Evolutionary conservation across 495 filamentous ascomycete species (phyloP).

Genomic region (Tirmania nivea): DNA sequence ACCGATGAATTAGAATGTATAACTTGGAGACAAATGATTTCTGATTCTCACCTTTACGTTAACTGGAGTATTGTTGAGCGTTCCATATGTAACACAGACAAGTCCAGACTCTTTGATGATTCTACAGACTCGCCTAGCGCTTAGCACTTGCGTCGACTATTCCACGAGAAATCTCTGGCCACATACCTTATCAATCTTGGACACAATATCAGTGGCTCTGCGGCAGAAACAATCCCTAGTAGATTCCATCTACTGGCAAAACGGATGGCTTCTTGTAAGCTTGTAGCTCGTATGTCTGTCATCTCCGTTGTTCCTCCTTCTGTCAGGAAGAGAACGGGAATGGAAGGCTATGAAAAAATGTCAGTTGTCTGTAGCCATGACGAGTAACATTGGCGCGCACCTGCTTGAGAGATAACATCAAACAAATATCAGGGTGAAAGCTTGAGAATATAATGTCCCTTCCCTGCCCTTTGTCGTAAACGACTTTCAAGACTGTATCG

Average conservation of each 20-base stretch:
- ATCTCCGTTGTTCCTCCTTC: constrained; percentile 51
- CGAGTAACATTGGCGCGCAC: constrained; percentile 2
- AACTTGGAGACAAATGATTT: constrained; percentile 1
- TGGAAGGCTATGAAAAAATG: constrained; percentile 37
- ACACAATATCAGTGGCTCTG: constrained; percentile 64
- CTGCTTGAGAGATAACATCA: constrained; percentile 86
- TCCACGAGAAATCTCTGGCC: not conserved
- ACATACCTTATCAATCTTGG: constrained; percentile 49
- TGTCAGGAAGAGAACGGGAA: constrained; percentile 83
- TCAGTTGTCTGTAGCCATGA: not conserved
- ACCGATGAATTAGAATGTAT: not conserved
- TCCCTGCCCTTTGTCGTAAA: constrained; percentile 49
- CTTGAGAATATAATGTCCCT: constrained; percentile 85
- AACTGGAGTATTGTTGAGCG: constrained; percentile 61
- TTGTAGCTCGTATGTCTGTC: constrained; percentile 76
- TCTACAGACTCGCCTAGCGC: constrained; percentile 19
- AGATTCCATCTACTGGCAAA: constrained; percentile 92
- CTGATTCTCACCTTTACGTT: constrained; percentile 50
- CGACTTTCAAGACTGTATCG: constrained; percentile 71
- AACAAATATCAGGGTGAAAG: constrained; percentile 92
- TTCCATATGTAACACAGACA: constrained; percentile 89
- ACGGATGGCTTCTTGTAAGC: constrained; percentile 80
- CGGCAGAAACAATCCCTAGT: constrained; percentile 67
- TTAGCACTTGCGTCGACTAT: not conserved
- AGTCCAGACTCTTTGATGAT: constrained; percentile 91